Conservation (phyloP, 768 basidiomycete species). For the Kwoniella botswanensis region DNA sequence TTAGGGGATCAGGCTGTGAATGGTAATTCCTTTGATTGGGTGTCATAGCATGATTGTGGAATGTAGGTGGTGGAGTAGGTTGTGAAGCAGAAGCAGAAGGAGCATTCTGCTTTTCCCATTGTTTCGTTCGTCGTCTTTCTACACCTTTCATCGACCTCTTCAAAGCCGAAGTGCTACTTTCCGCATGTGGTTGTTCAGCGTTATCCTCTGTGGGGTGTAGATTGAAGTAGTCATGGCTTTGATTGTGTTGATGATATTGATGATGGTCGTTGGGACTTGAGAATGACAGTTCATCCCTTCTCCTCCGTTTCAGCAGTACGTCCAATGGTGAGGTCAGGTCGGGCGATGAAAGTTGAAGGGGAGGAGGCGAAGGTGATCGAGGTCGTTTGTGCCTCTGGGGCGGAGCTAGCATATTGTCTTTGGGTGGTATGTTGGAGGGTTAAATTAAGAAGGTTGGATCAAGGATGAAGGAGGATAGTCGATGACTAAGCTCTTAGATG, state of each 20-base stretch:
- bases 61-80: constrained; percentile 15
- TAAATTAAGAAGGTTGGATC: neutral
- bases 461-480: neutral
- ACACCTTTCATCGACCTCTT: constrained; percentile 25
- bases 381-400: constrained; percentile 27
- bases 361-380: constrained; percentile 32
- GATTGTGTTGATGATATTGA: constrained; percentile 1
- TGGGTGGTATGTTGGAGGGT: neutral
- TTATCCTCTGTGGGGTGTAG: neutral
- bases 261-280: constrained; percentile 11
- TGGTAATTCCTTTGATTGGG: constrained; percentile 2
- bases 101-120: constrained; percentile 38
- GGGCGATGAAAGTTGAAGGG: constrained; percentile 4
- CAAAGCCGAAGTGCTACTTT: constrained; percentile 25
- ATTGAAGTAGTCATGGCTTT: constrained; percentile 7
- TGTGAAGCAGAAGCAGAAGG: constrained; percentile 10
- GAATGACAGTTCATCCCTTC: constrained; percentile 28
- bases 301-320: constrained; percentile 40
- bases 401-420: constrained; percentile 18
- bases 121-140: constrained; percentile 34
- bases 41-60: constrained; percentile 9
- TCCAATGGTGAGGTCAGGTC: constrained; percentile 46
- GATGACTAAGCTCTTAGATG: neutral
- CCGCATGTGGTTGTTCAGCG: constrained; percentile 4
- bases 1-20: constrained; percentile 31